Conservation (phyloP, 768 basidiomycete genomes). For the Psilocybe cubensis region DNA sequence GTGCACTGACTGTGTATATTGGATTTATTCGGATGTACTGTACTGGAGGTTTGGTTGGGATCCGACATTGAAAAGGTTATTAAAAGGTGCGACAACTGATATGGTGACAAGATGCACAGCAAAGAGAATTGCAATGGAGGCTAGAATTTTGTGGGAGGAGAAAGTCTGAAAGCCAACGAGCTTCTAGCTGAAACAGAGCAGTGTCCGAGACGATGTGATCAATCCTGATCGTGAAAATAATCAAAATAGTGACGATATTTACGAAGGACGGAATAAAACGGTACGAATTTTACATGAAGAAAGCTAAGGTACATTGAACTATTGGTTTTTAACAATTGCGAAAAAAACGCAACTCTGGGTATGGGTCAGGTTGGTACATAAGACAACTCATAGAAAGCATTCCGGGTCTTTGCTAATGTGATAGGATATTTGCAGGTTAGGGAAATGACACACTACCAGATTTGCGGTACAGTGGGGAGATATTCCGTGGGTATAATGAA, state of each 20-base stretch:
- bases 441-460: slow-evolving; percentile 56
- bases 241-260: not conserved
- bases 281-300: not conserved
- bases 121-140: not conserved
- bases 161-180: not conserved
- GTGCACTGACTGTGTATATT: not conserved
- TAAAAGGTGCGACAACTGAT: too few relatives aligned
- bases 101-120: not conserved
- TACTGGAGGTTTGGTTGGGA: not conserved
- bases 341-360: not conserved
- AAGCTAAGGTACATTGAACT: not conserved
- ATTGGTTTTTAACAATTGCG: not conserved
- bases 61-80: not conserved
- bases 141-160: not conserved
- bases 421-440: not conserved
- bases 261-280: not conserved
- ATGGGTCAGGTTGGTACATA: not conserved
- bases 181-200: not conserved
- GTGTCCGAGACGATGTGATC: not conserved
- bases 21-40: not conserved
- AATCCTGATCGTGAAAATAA: not conserved
- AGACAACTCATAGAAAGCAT: not conserved
- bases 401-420: not conserved
- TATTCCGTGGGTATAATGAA: slow-evolving; percentile 81
- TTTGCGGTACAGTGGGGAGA: slow-evolving; percentile 70